Evolutionary conservation across 768 basidiomycete species (phyloP), one percentile per base, ranked within the genome.

Genomic region (Lactifluus pinguis): DNA sequence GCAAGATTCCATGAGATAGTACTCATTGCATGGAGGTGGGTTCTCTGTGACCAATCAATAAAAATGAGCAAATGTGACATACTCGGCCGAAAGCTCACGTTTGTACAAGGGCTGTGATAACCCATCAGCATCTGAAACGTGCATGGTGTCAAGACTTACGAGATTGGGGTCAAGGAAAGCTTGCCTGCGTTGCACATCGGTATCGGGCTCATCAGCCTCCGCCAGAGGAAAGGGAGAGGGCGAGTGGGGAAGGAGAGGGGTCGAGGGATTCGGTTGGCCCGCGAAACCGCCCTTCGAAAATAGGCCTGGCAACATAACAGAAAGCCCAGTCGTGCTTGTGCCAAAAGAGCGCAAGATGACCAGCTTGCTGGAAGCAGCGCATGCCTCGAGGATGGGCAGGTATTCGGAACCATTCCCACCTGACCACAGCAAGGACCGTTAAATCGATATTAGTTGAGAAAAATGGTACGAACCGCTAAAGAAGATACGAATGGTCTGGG

Each of bases 1-100:
- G 74, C 89, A 91, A n/a, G 17, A 4, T 44, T 78, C 78, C 85
- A 90, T 88, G 67, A 91, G 73, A 72, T 92, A 92, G 69, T 83
- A 81, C 72, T 91, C 88, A 67, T 91, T 92, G 76, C 89, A 91
- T 11, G 89, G 89, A 14, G 89, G 89, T 38, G 89, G 89, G 61
- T 79, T 82, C 73, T 91, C 89, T 91, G 71, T 50, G 49, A 61
- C 51, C 41, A 57, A 49, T 17, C 45, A n/a, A 42, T 47, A 52
- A 54, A 54, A 38, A 29, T 65, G 65, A 47, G 65, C 55, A 42
- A 57, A 38, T 7, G 19, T 36, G 21, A 53, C 8, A 2, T 54
- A 30, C 53, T 15, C 45, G 19, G 14, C 39, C 29, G 11, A 21
- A 32, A 34, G 57, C 64, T 38, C 60, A 62, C 47, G 51, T 49